These are phyloP conservation scores for Camellia granthamiana DNA, from an alignment of 148 eudicot species.

Conservation along the genomic window DNA sequence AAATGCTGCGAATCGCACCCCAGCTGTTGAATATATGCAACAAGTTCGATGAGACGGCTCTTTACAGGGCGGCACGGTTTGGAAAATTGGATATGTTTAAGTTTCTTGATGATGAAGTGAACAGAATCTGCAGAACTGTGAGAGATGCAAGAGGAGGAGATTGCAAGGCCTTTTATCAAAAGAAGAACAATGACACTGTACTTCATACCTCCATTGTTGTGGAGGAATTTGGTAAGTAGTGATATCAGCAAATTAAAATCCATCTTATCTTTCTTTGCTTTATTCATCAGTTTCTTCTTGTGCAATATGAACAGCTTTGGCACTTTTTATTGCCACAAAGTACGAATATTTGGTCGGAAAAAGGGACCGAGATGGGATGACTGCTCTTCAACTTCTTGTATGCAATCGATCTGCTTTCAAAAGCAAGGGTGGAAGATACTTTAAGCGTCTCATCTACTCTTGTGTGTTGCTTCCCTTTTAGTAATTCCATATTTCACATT, in stretches of 20 bases:
- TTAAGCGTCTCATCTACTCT: not conserved
- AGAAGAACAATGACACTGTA: not conserved
- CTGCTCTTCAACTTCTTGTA: conserved; percentile 17
- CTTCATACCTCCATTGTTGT: conserved; percentile 5
- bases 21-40: conserved; percentile 6
- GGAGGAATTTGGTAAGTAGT: conserved; percentile 5
- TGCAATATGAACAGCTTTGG: conserved; percentile 2
- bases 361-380: conserved; percentile 7
- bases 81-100: not conserved
- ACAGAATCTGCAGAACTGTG: not conserved
- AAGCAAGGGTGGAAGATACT: not conserved
- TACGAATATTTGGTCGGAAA: not conserved
- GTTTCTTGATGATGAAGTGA: conserved; percentile 5
- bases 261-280: too few species aligned
- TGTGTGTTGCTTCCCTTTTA: not conserved
- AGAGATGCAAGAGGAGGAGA: not conserved
- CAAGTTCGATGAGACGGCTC: not conserved
- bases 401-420: not conserved
- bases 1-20: conserved; percentile 6
- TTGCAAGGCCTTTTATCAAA: not conserved
- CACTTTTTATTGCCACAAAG: not conserved
- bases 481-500: too few species aligned
- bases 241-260: too few species aligned
- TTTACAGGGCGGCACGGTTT: not conserved
- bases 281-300: too few species aligned